phyloP scores from a whole-genome alignment of 2,329 filamentous ascomycete species.

The Cercospora janseana region DNA sequence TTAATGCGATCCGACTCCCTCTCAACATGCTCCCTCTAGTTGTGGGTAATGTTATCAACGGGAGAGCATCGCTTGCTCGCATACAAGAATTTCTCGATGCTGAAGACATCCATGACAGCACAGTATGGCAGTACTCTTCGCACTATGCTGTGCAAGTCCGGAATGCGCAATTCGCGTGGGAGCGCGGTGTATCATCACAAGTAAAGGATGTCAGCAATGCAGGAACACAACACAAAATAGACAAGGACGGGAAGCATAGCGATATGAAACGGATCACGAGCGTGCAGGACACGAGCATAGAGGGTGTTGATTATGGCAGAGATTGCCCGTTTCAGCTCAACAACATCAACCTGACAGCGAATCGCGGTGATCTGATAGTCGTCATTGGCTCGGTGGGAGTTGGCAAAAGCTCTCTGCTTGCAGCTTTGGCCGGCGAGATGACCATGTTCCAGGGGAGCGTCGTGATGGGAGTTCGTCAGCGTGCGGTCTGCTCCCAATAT shows the following conservation, averaged over 20 bases:
- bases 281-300: too few species aligned
- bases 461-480: background rate
- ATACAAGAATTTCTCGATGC: slow-evolving; percentile 85
- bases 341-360: too few species aligned
- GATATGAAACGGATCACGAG: too few species aligned
- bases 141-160: slow-evolving; percentile 64
- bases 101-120: slow-evolving; percentile 77
- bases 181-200: too few species aligned
- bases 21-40: slow-evolving; percentile 86
- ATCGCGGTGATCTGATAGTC: too few species aligned
- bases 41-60: slow-evolving; percentile 85
- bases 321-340: too few species aligned
- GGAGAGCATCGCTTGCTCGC: slow-evolving; percentile 76
- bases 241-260: too few species aligned
- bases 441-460: background rate
- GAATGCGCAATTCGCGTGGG: slow-evolving; percentile 83
- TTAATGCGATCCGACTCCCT: slow-evolving; percentile 87
- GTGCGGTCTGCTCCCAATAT: slow-evolving; percentile 57
- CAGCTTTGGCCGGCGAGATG: slow-evolving; percentile 9
- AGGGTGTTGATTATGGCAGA: too few species aligned
- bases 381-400: slow-evolving; percentile 12
- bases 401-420: slow-evolving; percentile 13
- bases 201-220: too few species aligned
- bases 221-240: too few species aligned
- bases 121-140: slow-evolving; percentile 54